These are phyloP conservation scores for Monosporascus sp. DNA, from an alignment of 2,329 filamentous ascomycete genomes.

Conservation along the genomic window DNA sequence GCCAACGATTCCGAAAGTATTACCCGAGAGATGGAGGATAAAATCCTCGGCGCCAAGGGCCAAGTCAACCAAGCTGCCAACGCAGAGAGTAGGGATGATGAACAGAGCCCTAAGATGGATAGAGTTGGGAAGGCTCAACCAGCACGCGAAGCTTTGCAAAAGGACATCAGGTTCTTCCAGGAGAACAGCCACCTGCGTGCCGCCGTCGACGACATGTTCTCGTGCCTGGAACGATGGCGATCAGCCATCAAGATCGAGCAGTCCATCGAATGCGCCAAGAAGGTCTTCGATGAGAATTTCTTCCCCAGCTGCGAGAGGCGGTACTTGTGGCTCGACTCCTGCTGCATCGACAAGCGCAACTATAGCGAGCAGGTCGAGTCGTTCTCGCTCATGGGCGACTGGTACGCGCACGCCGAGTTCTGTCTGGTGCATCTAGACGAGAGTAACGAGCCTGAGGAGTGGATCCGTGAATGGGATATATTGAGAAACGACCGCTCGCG, in stretches of 20 bases:
- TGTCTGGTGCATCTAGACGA: conserved; percentile 25
- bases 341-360: conserved; percentile 27
- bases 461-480: conserved; percentile 15
- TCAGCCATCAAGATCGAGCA: conserved; percentile 23
- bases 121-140: no score
- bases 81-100: no score
- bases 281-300: conserved; percentile 20
- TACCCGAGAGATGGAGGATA: no score
- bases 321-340: conserved; percentile 28
- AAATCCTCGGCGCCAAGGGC: no score
- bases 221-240: no score
- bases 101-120: no score
- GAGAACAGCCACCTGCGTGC: no score
- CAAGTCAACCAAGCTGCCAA: no score
- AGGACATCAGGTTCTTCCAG: no score
- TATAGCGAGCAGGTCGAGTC: conserved; percentile 23
- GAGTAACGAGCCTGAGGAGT: conserved; percentile 13
- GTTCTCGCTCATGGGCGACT: conserved; percentile 19
- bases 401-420: conserved; percentile 26
- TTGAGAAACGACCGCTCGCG: conserved; percentile 6
- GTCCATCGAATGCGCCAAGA: conserved; percentile 16
- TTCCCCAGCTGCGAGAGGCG: conserved; percentile 19
- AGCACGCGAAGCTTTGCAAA: no score
- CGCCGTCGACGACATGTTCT: no score
- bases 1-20: no score